These are phyloP conservation scores for Euptelea pleiosperma DNA, from an alignment of 164 flowering plant genomes.

Conservation along the genomic window DNA sequence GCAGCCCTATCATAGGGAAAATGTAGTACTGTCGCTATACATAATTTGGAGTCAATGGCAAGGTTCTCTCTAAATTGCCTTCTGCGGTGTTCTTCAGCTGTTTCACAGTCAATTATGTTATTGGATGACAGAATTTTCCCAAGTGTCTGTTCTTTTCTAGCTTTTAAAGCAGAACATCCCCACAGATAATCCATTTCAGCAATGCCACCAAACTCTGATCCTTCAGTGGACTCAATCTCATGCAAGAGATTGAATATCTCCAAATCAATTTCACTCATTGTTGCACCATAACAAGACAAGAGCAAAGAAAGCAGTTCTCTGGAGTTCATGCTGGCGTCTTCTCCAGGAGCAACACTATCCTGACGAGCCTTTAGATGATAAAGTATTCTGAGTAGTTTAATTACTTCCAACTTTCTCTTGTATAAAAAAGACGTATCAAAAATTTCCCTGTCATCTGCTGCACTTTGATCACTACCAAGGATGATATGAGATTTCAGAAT, in stretches of 20 bases:
- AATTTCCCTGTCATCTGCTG: conserved; percentile 15
- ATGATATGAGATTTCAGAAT: conserved; percentile 45
- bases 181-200: conserved; percentile 76
- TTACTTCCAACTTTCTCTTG: conserved; percentile 51
- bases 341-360: conserved; percentile 23
- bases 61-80: conserved; percentile 71
- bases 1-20: conserved; percentile 58
- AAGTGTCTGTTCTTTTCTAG: conserved; percentile 39
- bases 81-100: conserved; percentile 43
- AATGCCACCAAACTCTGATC: conserved; percentile 26
- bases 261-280: conserved; percentile 63
- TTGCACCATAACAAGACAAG: conserved; percentile 79
- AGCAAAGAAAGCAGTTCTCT: conserved; percentile 62
- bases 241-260: conserved; percentile 61
- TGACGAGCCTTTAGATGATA: conserved; percentile 28
- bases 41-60: conserved; percentile 60
- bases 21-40: conserved; percentile 51
- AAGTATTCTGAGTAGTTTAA: conserved; percentile 66
- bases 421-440: conserved; percentile 15
- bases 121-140: conserved; percentile 32
- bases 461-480: conserved; percentile 21
- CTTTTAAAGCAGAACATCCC: conserved; percentile 64
- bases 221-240: conserved; percentile 50
- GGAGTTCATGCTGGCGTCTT: conserved; percentile 44
- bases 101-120: conserved; percentile 29